Evolutionary conservation across 257 asterid species (phyloP), one percentile per base, ranked within the genome.

Genomic region (Handroanthus guayacan): DNA sequence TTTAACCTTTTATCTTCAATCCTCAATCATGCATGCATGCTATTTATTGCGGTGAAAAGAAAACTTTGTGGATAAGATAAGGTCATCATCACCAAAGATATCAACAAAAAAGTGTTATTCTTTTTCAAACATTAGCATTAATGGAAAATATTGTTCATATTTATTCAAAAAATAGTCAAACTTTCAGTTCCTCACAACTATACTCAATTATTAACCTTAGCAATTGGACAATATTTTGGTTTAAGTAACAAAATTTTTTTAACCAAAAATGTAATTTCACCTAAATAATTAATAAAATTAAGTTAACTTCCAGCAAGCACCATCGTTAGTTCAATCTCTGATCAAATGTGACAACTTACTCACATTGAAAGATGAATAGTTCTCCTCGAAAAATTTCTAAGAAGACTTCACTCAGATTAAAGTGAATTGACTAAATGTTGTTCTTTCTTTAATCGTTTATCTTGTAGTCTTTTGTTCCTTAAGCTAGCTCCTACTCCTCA

Each of bases 1-100:
- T 18, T 71, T 56, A 44, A 56, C 63, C 8, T n/a, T 37, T n/a
- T 54, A 38, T 38, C 57, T 12, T 57, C 14, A 56, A 39, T 43
- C 43, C 56, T 71, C 66, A 52, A 37, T 38, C 65, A 52, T 70
- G 17, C 10, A 63, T n/a, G 67, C 10, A 63, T n/a, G 67, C 45
- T 36, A 51, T 36, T 37, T n/a, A 41, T 14, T 52, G n/a, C 3
- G 52, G 43, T 36, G 5, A 36, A 68, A 54, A 5, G 16, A 11
- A 47, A 47, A 10, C 20, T 5, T 17, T 55, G 36, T 37, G 5
- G 63, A 36, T 37, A 56, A 51, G 75, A 69, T 69, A 36, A 13
- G n/a, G 2, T 16, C 9, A 9, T 69, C 37, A 6, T 68, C 47
- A 69, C 14, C 7, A 52, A 11, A 17, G 31, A 16, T 13, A 13